Conservation (phyloP, 257 asterid species). For the Solanum lycopersicoides region DNA sequence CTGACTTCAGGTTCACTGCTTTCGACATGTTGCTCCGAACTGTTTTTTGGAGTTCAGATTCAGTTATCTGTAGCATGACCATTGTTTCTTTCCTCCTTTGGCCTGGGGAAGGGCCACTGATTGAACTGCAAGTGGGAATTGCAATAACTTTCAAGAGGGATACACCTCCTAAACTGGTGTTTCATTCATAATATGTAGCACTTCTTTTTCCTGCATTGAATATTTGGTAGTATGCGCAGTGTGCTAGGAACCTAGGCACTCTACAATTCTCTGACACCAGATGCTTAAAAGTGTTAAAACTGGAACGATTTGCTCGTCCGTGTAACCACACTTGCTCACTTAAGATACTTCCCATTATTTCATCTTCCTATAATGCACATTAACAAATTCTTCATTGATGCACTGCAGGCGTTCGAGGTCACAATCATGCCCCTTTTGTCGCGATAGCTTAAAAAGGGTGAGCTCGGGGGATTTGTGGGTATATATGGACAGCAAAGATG, state of each 20-base stretch:
- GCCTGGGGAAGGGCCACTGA: neutral
- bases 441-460: conserved; percentile 81
- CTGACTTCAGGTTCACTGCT: neutral
- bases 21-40: neutral
- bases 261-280: neutral
- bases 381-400: neutral
- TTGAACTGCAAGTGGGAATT: neutral
- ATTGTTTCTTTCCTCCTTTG: neutral
- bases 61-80: neutral
- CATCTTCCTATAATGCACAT: neutral
- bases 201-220: neutral
- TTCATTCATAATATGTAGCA: neutral
- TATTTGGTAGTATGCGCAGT: neutral
- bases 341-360: neutral
- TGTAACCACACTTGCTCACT: neutral
- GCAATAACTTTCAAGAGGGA: neutral
- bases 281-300: neutral
- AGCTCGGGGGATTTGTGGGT: conserved; percentile 89
- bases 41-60: neutral
- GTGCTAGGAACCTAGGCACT: neutral
- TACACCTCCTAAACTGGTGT: neutral
- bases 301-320: neutral
- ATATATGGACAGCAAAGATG: conserved; percentile 60
- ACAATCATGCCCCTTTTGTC: conserved; percentile 95
- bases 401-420: conserved; percentile 75